Evolutionary conservation across 2,329 filamentous ascomycete species (phyloP), one percentile per base, ranked within the genome.

Genomic region (Drechslerella coelobrocha): DNA sequence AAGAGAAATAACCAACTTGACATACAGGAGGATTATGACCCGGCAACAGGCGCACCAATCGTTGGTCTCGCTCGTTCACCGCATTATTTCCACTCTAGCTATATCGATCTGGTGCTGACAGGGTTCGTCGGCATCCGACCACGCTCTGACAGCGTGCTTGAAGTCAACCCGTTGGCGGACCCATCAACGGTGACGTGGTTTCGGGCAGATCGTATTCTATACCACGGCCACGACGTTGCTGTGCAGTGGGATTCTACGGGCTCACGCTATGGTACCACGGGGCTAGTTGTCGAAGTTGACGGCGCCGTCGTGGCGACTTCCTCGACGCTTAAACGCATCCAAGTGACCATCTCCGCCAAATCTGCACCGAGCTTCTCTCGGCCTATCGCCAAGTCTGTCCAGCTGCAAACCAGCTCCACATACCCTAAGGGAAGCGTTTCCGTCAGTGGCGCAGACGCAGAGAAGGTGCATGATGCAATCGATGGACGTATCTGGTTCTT

Each of bases 31-130:
- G 79, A 81, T 62, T 81, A 81, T 71, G 77, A 81, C 43, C 77
- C 80, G 0, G 79, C 80, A 61, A 79, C 79, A n/a, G 77, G 79
- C 0, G 76, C 76, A 0, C 79, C 79, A 0, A 79, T 81, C 24
- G 80, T 81, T 1, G 80, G 79, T 0, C 76, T 81, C 3, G 77
- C 78, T 27, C 78, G 80, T 5, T 80, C 78, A 1, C 79, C 78
- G 12, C 80, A 82, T 59, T 82, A 81, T 73, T 81, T 81, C 75
- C 80, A 82, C 75, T 81, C 80, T 1, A 80, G 80, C 0, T 82
- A 78, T 71, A 76, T 79, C 24, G 80, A 82, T 61, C 76, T 79
- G 1, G 74, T 81, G 31, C 76, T 81, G 12, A 78, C 78, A 0
- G 80, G 80, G 0, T 75, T 81, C 1, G 78, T 82, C 0, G 80